Evolutionary conservation across 83 land plant genomes (phyloP).

Genomic region (Isoetes engelmannii): DNA sequence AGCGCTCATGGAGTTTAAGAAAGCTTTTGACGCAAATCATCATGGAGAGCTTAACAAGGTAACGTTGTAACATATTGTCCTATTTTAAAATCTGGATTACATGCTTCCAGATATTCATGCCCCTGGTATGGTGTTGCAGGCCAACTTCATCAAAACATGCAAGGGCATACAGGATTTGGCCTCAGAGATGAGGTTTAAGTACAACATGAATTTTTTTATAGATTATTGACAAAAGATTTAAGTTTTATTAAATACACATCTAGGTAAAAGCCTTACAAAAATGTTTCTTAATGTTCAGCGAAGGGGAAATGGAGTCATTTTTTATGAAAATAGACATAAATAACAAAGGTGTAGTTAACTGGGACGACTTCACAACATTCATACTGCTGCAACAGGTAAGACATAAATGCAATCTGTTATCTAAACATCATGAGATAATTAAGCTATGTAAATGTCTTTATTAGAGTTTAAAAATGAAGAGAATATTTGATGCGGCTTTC

Average conservation of each 20-base stretch:
- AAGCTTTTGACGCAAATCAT: conserved; percentile 2
- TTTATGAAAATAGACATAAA: conserved; percentile 36
- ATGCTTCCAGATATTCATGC: background rate
- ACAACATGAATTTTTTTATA: background rate
- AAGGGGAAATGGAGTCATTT: conserved; percentile 27
- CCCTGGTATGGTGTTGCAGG: background rate
- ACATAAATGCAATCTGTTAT: background rate
- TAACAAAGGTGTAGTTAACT: conserved; percentile 23
- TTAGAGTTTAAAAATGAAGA: too few species aligned
- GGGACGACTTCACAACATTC: conserved; percentile 34
- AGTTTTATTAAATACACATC: background rate
- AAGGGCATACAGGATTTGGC: conserved; percentile 3
- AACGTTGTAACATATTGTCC: background rate
- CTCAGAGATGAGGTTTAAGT: conserved; percentile 1
- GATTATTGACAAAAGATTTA: background rate
- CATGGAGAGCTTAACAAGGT: conserved; percentile 6
- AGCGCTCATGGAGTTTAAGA: conserved; percentile 8
- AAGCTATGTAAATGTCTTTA: too few species aligned
- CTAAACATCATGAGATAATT: background rate
- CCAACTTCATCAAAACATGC: conserved; percentile 4
- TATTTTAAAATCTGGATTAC: background rate
- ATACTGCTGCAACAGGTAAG: conserved; percentile 32
- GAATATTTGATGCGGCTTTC: background rate
- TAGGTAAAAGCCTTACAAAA: background rate
- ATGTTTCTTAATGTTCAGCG: conserved; percentile 9